Evolutionary conservation across 106 monocot genomes (phyloP), one percentile per base, ranked within the genome.

Genomic region (Amphibolis antarctica): DNA sequence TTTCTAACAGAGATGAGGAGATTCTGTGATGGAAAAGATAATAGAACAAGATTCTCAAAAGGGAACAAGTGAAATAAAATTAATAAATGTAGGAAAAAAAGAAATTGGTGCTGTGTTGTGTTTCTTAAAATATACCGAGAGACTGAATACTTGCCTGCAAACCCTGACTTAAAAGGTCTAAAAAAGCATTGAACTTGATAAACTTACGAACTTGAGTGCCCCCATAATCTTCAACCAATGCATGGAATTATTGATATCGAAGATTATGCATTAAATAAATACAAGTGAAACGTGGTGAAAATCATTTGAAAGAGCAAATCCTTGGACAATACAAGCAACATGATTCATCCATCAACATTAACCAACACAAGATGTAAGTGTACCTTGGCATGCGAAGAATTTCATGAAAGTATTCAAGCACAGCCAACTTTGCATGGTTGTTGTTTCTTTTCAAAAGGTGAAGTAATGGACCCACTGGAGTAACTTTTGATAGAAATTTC

Each of bases 321-420:
- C 36, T 2, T 36, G 36, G 36, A 36, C 2, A 36, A 49, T 9
- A n/a, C 11, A 13, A 49, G 48, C 10, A 49, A 49, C n/a, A 49
- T 49, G 48, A 49, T n/a, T 49, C 48, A 13, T 49, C 10, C 25
- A 57, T 5, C 23, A 57, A 57, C 12, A 26, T 18, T 26, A 57
- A 12, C 27, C 15, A 57, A 60, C 20, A 42, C 10, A 60, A 60
- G 60, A 46, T 63, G 44, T 31, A 53, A 56, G n/a, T 30, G 43
- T 83, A 98, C 96, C 96, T 68, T 44, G 96, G 96, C 62, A 98
- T 84, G 47, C 65, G 77, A 72, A 98, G 86, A 63, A 98, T 76
- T 67, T 98, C 96, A 53, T 98, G 79, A 73, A 98, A 90, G 74
- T 98, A 98, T 66, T 91, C 87, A 14, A 98, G 82, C 46, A 84